Evolutionary conservation across 805 yeast species (phyloP).

Genomic region (Candida quercuum): DNA sequence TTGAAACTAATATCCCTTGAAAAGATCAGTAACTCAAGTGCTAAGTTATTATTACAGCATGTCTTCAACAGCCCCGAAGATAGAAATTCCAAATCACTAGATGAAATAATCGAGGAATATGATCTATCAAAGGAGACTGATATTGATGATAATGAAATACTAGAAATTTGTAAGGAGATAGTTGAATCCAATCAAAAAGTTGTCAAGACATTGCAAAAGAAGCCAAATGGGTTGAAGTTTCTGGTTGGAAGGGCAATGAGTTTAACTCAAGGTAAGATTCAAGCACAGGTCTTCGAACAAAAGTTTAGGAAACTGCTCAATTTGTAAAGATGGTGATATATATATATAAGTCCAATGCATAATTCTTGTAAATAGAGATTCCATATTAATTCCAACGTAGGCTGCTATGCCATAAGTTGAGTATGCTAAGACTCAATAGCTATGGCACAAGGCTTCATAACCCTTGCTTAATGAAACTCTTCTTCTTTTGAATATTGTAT

Average conservation of each 20-base stretch:
- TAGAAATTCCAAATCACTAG: slow-evolving; percentile 26
- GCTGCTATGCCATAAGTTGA: too few species aligned
- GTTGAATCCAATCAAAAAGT: slow-evolving; percentile 40
- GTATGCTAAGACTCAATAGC: too few species aligned
- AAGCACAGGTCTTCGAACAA: slow-evolving; percentile 29
- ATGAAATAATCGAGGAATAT: slow-evolving; percentile 46
- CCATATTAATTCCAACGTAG: too few species aligned
- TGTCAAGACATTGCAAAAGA: slow-evolving; percentile 51
- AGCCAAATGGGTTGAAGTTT: slow-evolving; percentile 60
- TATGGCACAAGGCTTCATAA: too few species aligned
- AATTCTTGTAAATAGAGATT: too few species aligned
- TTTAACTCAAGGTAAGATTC: slow-evolving; percentile 56
- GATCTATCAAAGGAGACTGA: slow-evolving; percentile 40
- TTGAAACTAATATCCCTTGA: slow-evolving; percentile 41
- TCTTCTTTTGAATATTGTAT: too few species aligned
- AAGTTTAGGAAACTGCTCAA: slow-evolving; percentile 25
- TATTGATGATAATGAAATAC: slow-evolving; percentile 25
- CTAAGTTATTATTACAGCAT: slow-evolving; percentile 58
- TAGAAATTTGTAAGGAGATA: slow-evolving; percentile 31
- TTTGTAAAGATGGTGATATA: too few species aligned
- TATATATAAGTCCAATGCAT: too few species aligned
- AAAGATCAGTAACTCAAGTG: slow-evolving; percentile 59
- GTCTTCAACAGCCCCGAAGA: slow-evolving; percentile 46
- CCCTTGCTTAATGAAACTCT: too few species aligned
- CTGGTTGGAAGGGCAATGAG: slow-evolving; percentile 85